Percentiles rank a stretch among this genome's conserved stretches.
Evolutionary conservation across 805 yeast genomes (phyloP).

Genomic region (Spencermartinsiella europaea): DNA sequence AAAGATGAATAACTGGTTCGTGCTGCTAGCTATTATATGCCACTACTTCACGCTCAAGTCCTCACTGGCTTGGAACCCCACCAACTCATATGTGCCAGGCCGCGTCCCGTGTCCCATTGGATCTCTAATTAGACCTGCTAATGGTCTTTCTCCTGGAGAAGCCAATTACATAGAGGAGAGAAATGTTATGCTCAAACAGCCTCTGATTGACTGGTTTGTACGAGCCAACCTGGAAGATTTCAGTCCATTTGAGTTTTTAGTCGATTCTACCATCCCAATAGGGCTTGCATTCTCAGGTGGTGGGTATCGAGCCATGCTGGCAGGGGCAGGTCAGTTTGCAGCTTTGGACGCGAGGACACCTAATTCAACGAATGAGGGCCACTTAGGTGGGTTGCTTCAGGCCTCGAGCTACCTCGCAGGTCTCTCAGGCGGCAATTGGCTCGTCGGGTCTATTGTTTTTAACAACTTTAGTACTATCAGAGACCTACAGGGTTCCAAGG

Average conservation of each 20-base stretch:
- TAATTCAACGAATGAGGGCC: slow-evolving; percentile 43
- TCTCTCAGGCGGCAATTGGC: slow-evolving; percentile 81
- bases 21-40: no score
- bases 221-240: slow-evolving; percentile 43
- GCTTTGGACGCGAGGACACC: slow-evolving; percentile 70
- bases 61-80: slow-evolving; percentile 20
- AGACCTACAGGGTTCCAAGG: slow-evolving; percentile 41
- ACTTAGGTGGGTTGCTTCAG: slow-evolving; percentile 69
- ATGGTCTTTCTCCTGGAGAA: slow-evolving; percentile 16
- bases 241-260: slow-evolving; percentile 34
- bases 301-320: slow-evolving; percentile 83
- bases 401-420: slow-evolving; percentile 66
- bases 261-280: slow-evolving; percentile 21
- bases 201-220: slow-evolving; percentile 39
- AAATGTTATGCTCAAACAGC: slow-evolving; percentile 16
- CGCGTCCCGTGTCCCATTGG: slow-evolving; percentile 36
- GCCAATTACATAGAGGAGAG: slow-evolving; percentile 22
- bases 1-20: no score
- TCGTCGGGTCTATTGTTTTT: slow-evolving; percentile 57
- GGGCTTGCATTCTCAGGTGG: slow-evolving; percentile 74
- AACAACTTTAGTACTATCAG: slow-evolving; percentile 70
- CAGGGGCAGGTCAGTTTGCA: slow-evolving; percentile 74
- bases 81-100: slow-evolving; percentile 41
- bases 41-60: no score
- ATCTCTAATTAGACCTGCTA: slow-evolving; percentile 12